These are phyloP conservation scores for Diaporthe sp. DNA, from an alignment of 2,329 filamentous ascomycete genomes.

Conservation along the genomic window DNA sequence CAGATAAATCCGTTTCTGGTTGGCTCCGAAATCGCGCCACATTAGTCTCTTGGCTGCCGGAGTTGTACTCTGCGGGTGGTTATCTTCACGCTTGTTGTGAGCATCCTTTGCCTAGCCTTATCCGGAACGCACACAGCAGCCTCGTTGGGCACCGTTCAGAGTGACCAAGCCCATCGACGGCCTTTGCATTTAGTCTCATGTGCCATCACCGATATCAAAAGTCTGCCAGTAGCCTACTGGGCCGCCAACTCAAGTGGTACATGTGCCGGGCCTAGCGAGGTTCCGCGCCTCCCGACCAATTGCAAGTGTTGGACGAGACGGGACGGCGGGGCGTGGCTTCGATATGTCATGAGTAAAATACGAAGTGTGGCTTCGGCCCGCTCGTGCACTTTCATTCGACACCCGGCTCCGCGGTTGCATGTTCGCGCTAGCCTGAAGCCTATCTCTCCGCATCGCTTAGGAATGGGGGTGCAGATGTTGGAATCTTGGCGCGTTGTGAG, in stretches of 20 bases:
- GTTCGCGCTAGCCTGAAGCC: slow-evolving; percentile 23
- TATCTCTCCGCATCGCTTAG: slow-evolving; percentile 5
- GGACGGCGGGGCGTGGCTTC: background rate
- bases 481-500: slow-evolving; percentile 5
- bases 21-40: slow-evolving; percentile 5
- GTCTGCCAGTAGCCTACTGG: background rate
- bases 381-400: background rate
- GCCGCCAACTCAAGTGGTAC: background rate
- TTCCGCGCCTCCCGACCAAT: background rate
- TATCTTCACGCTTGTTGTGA: background rate
- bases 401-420: slow-evolving; percentile 22
- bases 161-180: background rate
- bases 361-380: slow-evolving; percentile 21
- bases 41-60: slow-evolving; percentile 23
- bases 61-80: background rate
- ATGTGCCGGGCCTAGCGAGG: background rate
- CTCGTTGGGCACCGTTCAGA: background rate
- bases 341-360: background rate
- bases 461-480: background rate
- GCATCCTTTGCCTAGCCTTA: background rate
- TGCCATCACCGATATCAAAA: background rate
- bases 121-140: background rate
- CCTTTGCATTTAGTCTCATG: background rate
- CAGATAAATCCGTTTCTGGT: background rate
- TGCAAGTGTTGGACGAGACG: background rate